phyloP scores from a whole-genome alignment of 1,139 yeast genomes.

The Petasospora rhodanensis region DNA sequence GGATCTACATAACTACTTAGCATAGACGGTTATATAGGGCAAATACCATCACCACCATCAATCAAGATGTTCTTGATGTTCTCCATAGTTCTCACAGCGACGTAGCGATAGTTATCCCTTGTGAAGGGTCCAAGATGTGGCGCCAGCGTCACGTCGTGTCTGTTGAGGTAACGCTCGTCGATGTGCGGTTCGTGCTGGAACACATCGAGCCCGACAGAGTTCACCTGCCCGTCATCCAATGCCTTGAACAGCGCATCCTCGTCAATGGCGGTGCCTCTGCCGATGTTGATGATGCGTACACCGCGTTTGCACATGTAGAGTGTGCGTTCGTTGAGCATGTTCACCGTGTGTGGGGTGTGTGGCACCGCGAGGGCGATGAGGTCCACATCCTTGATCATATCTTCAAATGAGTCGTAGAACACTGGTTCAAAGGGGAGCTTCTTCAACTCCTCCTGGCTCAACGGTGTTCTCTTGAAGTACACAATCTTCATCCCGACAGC shows the following conservation, averaged over 20 bases:
- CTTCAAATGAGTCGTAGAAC: constrained; percentile 38
- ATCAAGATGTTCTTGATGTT: constrained; percentile 15
- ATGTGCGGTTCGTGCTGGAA: constrained; percentile 64
- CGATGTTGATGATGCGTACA: constrained; percentile 69
- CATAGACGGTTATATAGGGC: constrained; percentile 11
- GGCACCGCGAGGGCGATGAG: constrained; percentile 67
- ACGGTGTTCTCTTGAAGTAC: constrained; percentile 53
- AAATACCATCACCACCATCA: constrained; percentile 12
- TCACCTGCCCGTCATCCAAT: constrained; percentile 59
- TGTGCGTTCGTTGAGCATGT: constrained; percentile 48
- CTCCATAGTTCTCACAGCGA: constrained; percentile 14
- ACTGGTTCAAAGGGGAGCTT: constrained; percentile 41
- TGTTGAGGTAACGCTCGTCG: constrained; percentile 44
- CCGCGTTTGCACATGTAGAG: constrained; percentile 48
- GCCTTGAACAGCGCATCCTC: constrained; percentile 69
- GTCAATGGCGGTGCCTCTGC: constrained; percentile 72
- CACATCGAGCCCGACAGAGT: constrained; percentile 78
- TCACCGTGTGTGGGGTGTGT: constrained; percentile 51
- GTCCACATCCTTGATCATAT: constrained; percentile 41
- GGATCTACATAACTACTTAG: background rate
- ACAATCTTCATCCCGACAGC: constrained; percentile 63
- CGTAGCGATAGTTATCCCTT: constrained; percentile 12
- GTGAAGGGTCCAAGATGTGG: constrained; percentile 63
- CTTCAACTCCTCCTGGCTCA: constrained; percentile 35
- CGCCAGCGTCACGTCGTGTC: constrained; percentile 65